Conservation (phyloP, 169 alveolate genomes). For the Eimeria zaria region DNA sequence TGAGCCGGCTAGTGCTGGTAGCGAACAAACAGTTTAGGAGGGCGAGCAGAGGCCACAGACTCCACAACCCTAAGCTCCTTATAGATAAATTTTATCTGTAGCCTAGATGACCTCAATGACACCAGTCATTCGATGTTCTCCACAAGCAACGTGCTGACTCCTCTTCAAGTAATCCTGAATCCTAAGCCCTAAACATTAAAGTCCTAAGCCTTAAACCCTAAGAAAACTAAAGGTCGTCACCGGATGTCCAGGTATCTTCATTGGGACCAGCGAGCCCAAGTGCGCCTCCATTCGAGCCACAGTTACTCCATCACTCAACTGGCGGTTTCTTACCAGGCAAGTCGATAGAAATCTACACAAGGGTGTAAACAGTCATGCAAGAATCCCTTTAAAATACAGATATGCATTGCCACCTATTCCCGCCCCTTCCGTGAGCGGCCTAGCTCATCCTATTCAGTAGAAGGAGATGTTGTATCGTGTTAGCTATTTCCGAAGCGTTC, state of each 20-base stretch:
- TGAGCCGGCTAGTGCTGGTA: neutral
- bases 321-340: slow-evolving; percentile 67
- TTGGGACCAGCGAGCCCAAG: slow-evolving; percentile 83
- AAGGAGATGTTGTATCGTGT: neutral
- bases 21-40: neutral
- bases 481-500: neutral
- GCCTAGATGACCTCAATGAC: neutral
- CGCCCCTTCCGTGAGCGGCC: neutral
- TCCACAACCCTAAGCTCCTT: neutral
- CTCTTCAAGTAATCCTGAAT: too few species aligned
- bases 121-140: too few species aligned
- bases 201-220: neutral
- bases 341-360: neutral
- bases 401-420: neutral
- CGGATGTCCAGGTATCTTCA: slow-evolving; percentile 72
- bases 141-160: too few species aligned
- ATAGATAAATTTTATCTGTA: neutral
- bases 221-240: neutral
- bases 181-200: neutral
- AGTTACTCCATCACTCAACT: slow-evolving; percentile 31
- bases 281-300: slow-evolving; percentile 82
- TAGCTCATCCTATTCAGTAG: neutral
- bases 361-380: neutral
- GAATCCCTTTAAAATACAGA: neutral
- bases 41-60: neutral